Conservation (phyloP, 768 basidiomycete genomes). For the Xanthoconium stramineum region DNA sequence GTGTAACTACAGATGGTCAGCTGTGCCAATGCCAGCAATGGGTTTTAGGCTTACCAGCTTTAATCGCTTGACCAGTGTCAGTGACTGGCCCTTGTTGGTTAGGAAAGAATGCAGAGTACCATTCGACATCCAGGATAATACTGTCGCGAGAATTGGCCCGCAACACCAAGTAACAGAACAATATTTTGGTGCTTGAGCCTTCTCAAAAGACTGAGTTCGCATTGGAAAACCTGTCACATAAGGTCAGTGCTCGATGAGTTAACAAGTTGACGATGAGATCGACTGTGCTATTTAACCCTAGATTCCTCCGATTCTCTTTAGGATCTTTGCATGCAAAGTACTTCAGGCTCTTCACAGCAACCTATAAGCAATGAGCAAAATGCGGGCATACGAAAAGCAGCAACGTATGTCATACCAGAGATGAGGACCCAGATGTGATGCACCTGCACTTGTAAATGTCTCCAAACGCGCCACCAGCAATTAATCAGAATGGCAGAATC, state of each 20-base stretch:
- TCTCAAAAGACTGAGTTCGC: background rate
- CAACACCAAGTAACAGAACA: background rate
- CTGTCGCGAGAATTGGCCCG: background rate
- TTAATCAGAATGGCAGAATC: background rate
- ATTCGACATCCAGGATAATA: too few species aligned
- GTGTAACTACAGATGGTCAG: background rate
- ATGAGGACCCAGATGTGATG: background rate
- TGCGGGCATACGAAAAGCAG: background rate
- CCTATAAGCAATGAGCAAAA: background rate
- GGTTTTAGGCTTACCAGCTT: background rate
- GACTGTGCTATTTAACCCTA: background rate
- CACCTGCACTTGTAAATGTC: slow-evolving; percentile 6
- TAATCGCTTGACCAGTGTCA: background rate
- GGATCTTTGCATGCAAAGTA: background rate
- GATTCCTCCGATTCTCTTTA: background rate
- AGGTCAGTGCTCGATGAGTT: background rate
- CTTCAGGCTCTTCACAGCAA: background rate
- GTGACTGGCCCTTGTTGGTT: too few species aligned
- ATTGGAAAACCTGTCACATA: background rate
- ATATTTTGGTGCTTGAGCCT: too few species aligned
- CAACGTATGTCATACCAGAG: background rate
- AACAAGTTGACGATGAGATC: background rate
- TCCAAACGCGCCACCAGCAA: background rate
- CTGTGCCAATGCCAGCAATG: background rate
- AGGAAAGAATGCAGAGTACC: too few species aligned